phyloP scores from a whole-genome alignment of 83 land plant genomes.

The Isoetes engelmannii region DNA sequence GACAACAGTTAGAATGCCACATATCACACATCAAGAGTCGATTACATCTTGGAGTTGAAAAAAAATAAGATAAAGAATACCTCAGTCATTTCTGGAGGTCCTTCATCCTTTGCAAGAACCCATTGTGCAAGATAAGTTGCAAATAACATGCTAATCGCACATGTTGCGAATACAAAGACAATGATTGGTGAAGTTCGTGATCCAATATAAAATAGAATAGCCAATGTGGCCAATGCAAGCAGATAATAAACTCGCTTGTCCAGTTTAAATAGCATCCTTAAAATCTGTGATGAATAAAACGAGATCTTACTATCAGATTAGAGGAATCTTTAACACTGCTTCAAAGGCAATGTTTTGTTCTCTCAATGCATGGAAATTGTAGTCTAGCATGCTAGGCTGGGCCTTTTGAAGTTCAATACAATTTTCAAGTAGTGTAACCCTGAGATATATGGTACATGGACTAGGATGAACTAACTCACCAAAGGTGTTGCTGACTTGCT shows the following conservation, averaged over 20 bases:
- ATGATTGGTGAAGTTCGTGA: slow-evolving; percentile 60
- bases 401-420: no score
- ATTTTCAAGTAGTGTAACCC: no score
- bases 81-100: slow-evolving; percentile 97
- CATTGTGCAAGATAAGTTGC: slow-evolving; percentile 77
- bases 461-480: slow-evolving; percentile 29
- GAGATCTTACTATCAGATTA: no score
- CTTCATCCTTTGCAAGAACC: slow-evolving; percentile 98
- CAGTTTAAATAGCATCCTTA: slow-evolving; percentile 49
- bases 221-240: slow-evolving; percentile 48
- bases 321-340: no score
- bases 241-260: slow-evolving; percentile 66
- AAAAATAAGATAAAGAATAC: slow-evolving; percentile 26
- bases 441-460: no score
- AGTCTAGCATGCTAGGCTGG: no score
- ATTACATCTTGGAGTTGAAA: not conserved
- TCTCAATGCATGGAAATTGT: no score
- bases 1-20: no score
- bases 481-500: slow-evolving; percentile 55
- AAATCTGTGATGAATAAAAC: slow-evolving; percentile 37
- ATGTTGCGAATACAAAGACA: slow-evolving; percentile 56
- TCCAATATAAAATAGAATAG: slow-evolving; percentile 67
- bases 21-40: not conserved
- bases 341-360: no score
- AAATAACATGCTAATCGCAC: slow-evolving; percentile 68